phyloP scores from a whole-genome alignment of 2,329 filamentous ascomycete species.

The Aspergillus versicolor region DNA sequence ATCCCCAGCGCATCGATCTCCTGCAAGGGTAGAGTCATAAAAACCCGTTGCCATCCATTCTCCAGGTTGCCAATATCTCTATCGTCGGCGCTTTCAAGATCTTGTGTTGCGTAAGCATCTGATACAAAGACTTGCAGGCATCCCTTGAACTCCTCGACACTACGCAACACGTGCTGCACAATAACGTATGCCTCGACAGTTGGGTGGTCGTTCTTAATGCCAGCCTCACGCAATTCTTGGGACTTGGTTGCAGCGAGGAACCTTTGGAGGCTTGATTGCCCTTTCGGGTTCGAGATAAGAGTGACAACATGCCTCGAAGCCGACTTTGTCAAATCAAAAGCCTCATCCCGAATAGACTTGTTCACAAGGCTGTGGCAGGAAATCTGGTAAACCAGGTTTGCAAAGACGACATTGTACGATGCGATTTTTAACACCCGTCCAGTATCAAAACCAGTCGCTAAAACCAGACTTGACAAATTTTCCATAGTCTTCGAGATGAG shows the following conservation, averaged over 20 bases:
- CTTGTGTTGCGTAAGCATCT: conserved; percentile 32
- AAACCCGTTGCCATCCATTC: conserved; percentile 44
- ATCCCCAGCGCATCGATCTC: conserved; percentile 55
- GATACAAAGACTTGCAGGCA: conserved; percentile 47
- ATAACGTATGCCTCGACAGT: conserved; percentile 50
- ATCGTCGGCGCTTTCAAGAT: conserved; percentile 39
- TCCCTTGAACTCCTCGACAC: conserved; percentile 26
- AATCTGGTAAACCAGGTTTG: conserved; percentile 40
- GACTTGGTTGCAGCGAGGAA: conserved; percentile 49
- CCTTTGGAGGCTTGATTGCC: conserved; percentile 37
- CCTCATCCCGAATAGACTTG: conserved; percentile 20
- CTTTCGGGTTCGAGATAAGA: conserved; percentile 31
- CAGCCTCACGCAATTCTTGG: conserved; percentile 44
- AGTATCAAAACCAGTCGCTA: conserved; percentile 17
- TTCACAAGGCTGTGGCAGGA: conserved; percentile 34
- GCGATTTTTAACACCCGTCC: conserved; percentile 23
- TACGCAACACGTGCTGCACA: conserved; percentile 43
- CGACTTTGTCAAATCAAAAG: conserved; percentile 31
- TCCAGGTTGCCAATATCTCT: conserved; percentile 36
- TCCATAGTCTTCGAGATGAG: conserved; percentile 43
- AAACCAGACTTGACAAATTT: conserved; percentile 23
- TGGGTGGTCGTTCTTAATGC: conserved; percentile 47
- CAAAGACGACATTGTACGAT: conserved; percentile 36
- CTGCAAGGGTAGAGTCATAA: conserved; percentile 53
- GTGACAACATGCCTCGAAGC: conserved; percentile 39